Percentiles rank a stretch among this genome's conserved stretches.
These are phyloP conservation scores for Dipodascus albidus DNA, from an alignment of 805 yeast genomes.

Conservation along the genomic window DNA sequence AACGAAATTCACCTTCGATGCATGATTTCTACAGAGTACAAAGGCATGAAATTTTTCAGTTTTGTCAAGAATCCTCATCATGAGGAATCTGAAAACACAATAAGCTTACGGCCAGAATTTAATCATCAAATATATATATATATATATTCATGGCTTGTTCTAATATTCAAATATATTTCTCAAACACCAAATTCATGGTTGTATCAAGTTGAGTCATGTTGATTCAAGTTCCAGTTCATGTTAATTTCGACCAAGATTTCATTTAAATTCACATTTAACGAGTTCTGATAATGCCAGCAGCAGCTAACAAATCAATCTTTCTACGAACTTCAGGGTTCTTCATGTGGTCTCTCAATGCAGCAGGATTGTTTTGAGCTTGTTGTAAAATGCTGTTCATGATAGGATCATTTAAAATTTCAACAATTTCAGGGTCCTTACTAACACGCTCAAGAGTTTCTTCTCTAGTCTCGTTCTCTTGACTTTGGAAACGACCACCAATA, in stretches of 20 bases:
- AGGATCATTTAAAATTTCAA: constrained; percentile 80
- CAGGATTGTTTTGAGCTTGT: constrained; percentile 92
- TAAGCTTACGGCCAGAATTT: too few species aligned
- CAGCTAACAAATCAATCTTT: constrained; percentile 80
- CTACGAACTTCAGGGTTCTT: constrained; percentile 84
- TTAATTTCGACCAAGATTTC: neutral
- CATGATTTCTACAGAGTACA: too few species aligned
- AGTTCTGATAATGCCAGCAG: constrained; percentile 94
- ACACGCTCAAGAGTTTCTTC: constrained; percentile 91
- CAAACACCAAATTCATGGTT: too few species aligned
- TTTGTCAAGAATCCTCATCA: too few species aligned
- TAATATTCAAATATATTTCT: neutral
- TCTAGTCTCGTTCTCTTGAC: constrained; percentile 79
- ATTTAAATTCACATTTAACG: too few species aligned
- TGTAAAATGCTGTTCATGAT: constrained; percentile 90
- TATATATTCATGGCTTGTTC: too few species aligned
- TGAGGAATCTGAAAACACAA: too few species aligned
- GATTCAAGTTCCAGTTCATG: neutral
- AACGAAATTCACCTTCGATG: too few species aligned
- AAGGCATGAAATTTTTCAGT: neutral
- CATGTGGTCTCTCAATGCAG: constrained; percentile 96
- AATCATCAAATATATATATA: neutral
- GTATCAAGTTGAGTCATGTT: neutral
- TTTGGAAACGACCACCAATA: constrained; percentile 58
- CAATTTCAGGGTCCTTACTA: constrained; percentile 88